Evolutionary conservation across 1,139 yeast genomes (phyloP).

Genomic region (Candida pseudoviswanathii): DNA sequence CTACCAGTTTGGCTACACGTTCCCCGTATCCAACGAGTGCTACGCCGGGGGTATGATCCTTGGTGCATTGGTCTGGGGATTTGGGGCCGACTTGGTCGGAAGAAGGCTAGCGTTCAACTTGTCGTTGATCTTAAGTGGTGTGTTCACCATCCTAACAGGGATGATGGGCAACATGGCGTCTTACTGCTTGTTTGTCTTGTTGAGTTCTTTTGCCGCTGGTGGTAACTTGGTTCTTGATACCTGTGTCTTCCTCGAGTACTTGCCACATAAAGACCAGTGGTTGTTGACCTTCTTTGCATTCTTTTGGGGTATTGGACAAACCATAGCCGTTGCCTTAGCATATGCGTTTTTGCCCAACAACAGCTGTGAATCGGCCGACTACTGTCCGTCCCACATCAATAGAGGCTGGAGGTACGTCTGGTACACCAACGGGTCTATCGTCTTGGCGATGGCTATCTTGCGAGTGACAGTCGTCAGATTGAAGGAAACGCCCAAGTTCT

Average conservation of each 20-base stretch:
- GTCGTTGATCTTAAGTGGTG: constrained; percentile 52
- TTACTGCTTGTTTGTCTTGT: constrained; percentile 51
- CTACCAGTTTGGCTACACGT: constrained; percentile 41
- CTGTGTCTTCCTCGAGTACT: constrained; percentile 58
- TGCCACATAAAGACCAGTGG: constrained; percentile 57
- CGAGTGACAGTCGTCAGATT: constrained; percentile 50
- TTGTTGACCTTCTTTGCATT: constrained; percentile 57
- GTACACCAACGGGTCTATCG: constrained; percentile 56
- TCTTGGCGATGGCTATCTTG: constrained; percentile 47
- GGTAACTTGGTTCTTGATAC: constrained; percentile 66
- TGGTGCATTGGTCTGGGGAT: constrained; percentile 62
- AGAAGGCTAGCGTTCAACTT: constrained; percentile 57
- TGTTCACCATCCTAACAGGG: constrained; percentile 54
- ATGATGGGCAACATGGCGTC: constrained; percentile 51
- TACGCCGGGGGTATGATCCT: constrained; percentile 49
- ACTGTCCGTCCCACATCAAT: constrained; percentile 50
- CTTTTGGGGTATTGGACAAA: constrained; percentile 68
- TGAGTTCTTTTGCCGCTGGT: constrained; percentile 53
- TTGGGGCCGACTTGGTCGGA: constrained; percentile 61
- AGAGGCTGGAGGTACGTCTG: constrained; percentile 65
- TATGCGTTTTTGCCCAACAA: constrained; percentile 58
- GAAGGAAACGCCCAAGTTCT: constrained; percentile 60
- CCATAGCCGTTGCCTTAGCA: constrained; percentile 52
- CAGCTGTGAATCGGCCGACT: constrained; percentile 38
- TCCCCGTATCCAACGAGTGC: constrained; percentile 32